These are phyloP conservation scores for Cladophialophora psammophila DNA, from an alignment of 2,329 filamentous ascomycete genomes.

Conservation along the genomic window DNA sequence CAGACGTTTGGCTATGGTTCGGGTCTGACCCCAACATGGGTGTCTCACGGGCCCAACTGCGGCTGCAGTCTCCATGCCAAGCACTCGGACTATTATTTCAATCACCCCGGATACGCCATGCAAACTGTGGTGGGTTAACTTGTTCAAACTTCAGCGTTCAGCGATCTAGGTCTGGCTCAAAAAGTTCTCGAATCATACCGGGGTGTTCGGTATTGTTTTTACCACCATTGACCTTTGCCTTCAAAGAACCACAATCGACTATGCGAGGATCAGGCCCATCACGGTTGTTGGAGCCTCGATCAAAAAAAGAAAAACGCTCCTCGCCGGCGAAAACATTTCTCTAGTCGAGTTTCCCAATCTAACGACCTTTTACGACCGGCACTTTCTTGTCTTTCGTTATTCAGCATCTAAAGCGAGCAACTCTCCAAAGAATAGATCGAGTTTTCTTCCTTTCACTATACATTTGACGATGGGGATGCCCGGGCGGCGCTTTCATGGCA, in stretches of 20 bases:
- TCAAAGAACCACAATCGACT: constrained; percentile 3
- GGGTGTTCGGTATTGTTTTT: constrained; percentile 29
- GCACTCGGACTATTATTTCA: constrained; percentile 59
- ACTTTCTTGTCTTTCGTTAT: constrained; percentile 36
- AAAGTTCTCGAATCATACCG: constrained; percentile 29
- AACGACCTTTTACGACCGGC: constrained; percentile 35
- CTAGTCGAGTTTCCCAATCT: constrained; percentile 35
- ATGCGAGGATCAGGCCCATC: constrained; percentile 1
- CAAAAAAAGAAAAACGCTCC: constrained; percentile 4
- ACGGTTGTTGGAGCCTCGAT: constrained; percentile 1
- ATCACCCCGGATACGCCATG: constrained; percentile 37
- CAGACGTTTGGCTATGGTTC: constrained; percentile 28
- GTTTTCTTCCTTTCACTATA: constrained; percentile 29
- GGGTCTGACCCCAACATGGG: constrained; percentile 49
- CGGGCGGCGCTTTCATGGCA: constrained; percentile 25
- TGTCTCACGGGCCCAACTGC: constrained; percentile 56
- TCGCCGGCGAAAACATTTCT: constrained; percentile 23
- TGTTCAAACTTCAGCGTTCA: constrained; percentile 32
- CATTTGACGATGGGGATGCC: constrained; percentile 33
- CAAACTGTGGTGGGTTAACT: constrained; percentile 40
- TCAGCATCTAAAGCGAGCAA: constrained; percentile 37
- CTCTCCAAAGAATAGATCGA: constrained; percentile 31
- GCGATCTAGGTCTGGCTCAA: constrained; percentile 25
- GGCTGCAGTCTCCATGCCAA: constrained; percentile 58
- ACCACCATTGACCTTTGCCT: constrained; percentile 19